These are phyloP conservation scores for Diutina sp. DNA, from an alignment of 1,139 yeast species.

Conservation along the genomic window DNA sequence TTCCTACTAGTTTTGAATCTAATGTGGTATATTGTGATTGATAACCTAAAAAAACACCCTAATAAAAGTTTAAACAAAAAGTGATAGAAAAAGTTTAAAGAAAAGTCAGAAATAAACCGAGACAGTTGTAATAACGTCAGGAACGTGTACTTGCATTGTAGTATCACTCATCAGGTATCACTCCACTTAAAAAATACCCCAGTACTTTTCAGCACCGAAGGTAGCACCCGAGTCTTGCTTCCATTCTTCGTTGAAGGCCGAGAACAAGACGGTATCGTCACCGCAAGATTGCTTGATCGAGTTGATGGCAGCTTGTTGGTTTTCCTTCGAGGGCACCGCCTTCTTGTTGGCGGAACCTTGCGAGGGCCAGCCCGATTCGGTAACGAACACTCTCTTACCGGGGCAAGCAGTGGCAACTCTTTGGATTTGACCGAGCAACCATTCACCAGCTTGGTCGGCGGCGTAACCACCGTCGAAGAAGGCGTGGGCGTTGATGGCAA, in stretches of 20 bases:
- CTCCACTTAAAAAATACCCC: conserved; percentile 38
- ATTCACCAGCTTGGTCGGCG: conserved; percentile 57
- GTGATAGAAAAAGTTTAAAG: background rate
- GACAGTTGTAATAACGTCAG: conserved; percentile 1
- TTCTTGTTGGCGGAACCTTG: conserved; percentile 37
- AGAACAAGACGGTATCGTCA: conserved; percentile 46
- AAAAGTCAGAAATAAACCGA: background rate
- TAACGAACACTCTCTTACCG: conserved; percentile 29
- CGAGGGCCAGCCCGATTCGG: conserved; percentile 81
- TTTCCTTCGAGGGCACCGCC: conserved; percentile 55
- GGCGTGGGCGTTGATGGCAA: conserved; percentile 75
- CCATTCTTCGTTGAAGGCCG: conserved; percentile 70
- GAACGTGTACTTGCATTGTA: background rate
- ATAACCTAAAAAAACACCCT: background rate
- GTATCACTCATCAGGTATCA: background rate
- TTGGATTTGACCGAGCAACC: conserved; percentile 41
- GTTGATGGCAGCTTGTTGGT: conserved; percentile 48
- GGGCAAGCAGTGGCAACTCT: background rate
- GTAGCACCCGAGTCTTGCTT: conserved; percentile 46
- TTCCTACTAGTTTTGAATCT: background rate
- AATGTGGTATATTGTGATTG: background rate
- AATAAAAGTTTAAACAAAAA: no score
- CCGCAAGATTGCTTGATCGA: conserved; percentile 46
- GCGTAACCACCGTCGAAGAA: conserved; percentile 61
- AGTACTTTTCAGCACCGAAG: conserved; percentile 55